Base-by-base conservation (phyloP, 805 yeast species). In the Metschnikowia dekortorum region DNA sequence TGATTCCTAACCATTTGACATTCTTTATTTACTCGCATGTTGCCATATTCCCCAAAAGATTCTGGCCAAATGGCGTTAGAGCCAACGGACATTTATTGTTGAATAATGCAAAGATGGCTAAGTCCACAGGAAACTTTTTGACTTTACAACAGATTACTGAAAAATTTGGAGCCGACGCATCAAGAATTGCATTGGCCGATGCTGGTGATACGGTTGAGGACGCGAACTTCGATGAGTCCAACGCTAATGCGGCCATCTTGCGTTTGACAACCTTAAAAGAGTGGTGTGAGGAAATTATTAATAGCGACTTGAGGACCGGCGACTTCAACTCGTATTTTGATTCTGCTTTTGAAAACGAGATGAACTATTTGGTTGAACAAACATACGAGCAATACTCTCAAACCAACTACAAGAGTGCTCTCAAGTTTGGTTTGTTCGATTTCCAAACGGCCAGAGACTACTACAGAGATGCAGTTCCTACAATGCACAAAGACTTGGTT, bases 171-270 rank as follows among this genome's bases (percentile, higher is more conserved):
- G 96, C 98, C 46, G 99, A 94, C 70, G 97, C 98, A 39, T 77
- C 96, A 9, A 87, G 99, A 78, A 88, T 94, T 68, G 97, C 99
- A 5, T 76, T 94, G 57, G 99, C 98, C 42, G 99, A 94, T 75
- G 97, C 97, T 47, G 99, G 99, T 76, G 99, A 94, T 68, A 78
- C 94, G 39, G 83, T 90, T 59, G 99, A 94, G 74, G 99, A 94
- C 70, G 99, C 99, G 47, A 94, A 94, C 76, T 88, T 94, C 65
- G 99, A 94, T 64, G 99, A 94, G 74, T 75, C 89, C 53, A 91
- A 85, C 64, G 99, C 99, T 49, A 94, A 94, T 64, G 97, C 99
- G 43, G 97, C 98, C 28, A 91, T 94, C 67, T 80, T 94, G 68
- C 87, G 99, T 74, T 79, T 94, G 67, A 87, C 81, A 69, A 92